Evolutionary conservation across 257 asterid species (phyloP).

Genomic region (Prunella vulgaris): DNA sequence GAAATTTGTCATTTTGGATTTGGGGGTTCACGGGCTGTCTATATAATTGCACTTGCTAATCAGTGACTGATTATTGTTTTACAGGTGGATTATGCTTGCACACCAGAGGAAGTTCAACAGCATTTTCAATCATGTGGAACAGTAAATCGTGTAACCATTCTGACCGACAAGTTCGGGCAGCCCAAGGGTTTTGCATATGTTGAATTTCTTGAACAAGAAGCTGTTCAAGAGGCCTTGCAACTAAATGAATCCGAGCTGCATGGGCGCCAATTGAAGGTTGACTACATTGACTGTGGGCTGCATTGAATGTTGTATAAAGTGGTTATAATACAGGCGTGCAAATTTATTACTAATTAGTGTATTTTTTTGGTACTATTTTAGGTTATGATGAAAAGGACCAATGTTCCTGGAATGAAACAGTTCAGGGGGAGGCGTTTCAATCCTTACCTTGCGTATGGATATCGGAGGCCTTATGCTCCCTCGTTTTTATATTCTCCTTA

Average conservation of each 20-base stretch:
- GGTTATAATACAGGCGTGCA: not conserved
- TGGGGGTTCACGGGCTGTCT: not conserved
- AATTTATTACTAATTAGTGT: not conserved
- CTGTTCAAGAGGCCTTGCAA: constrained; percentile 80
- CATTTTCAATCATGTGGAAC: constrained; percentile 96
- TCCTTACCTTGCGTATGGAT: constrained; percentile 59
- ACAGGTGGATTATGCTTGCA: constrained; percentile 96
- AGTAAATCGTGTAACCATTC: constrained; percentile 87
- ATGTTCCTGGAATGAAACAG: constrained; percentile 98
- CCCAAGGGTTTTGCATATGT: constrained; percentile 98
- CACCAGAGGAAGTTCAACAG: constrained; percentile 98
- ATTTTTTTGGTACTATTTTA: constrained; percentile 19
- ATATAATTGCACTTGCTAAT: not conserved
- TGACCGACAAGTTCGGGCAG: constrained; percentile 96
- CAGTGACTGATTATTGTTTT: constrained; percentile 8
- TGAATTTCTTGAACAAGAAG: constrained; percentile 83
- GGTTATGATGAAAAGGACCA: constrained; percentile 90
- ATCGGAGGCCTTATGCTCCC: constrained; percentile 73
- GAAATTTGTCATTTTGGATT: not conserved
- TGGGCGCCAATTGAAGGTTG: constrained; percentile 93
- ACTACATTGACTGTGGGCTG: not conserved
- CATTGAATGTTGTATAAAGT: not conserved
- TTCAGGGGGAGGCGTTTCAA: constrained; percentile 65
- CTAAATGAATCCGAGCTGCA: constrained; percentile 93
- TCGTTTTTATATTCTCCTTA: constrained; percentile 75